These are phyloP conservation scores for Chlorella sp. DNA, from an alignment of 139 green algal species.

Conservation along the genomic window DNA sequence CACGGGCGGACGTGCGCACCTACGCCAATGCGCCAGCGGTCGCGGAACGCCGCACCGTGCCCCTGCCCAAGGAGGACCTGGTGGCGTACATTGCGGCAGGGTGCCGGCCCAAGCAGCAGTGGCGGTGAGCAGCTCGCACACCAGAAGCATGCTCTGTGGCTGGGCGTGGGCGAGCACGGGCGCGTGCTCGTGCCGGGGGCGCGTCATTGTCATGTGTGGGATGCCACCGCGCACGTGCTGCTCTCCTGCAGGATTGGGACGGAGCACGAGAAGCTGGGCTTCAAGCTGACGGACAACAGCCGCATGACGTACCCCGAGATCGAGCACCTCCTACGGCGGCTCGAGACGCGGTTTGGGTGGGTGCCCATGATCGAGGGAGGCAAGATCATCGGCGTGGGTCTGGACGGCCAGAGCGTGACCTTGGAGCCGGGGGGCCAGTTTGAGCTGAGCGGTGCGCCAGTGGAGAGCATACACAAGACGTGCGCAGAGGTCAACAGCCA, in stretches of 20 bases:
- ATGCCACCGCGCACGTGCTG: neutral
- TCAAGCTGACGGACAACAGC: conserved; percentile 53
- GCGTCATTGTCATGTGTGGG: neutral
- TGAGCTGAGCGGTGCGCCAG: conserved; percentile 89
- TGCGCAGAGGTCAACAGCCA: conserved; percentile 94
- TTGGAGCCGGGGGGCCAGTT: conserved; percentile 98
- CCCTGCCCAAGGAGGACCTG: conserved; percentile 69
- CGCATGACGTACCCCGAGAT: conserved; percentile 82
- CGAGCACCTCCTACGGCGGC: conserved; percentile 52
- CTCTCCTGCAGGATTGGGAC: conserved; percentile 84
- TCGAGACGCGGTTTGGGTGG: conserved; percentile 74
- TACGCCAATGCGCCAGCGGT: conserved; percentile 24
- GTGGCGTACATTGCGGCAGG: conserved; percentile 70
- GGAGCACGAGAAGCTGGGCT: conserved; percentile 98
- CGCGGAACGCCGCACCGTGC: conserved; percentile 11
- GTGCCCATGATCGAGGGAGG: conserved; percentile 85
- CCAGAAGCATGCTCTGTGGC: too few species aligned
- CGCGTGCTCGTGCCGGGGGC: neutral
- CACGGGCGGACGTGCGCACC: neutral
- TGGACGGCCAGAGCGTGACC: conserved; percentile 86
- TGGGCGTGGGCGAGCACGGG: too few species aligned
- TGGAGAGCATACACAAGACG: conserved; percentile 89
- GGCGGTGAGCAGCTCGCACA: conserved; percentile 48
- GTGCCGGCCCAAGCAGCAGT: conserved; percentile 72
- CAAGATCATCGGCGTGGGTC: conserved; percentile 82